phyloP scores from a whole-genome alignment of 305 asterid species.

The Ilex paraguariensis region DNA sequence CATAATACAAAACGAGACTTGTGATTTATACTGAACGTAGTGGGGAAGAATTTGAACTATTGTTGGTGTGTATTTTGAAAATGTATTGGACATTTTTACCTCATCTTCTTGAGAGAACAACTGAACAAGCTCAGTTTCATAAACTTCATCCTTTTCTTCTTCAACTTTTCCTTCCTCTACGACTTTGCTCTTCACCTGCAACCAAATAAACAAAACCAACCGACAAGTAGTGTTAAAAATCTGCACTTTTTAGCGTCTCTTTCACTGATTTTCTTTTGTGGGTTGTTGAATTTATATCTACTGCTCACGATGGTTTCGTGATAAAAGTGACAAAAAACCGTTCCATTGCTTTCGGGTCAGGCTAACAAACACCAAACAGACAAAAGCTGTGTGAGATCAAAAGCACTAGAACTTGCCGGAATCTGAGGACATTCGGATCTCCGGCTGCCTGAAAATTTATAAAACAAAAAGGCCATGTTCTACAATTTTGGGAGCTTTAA shows the following conservation, averaged over 20 bases:
- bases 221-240: neutral
- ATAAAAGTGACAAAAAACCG: slow-evolving; percentile 21
- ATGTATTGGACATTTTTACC: slow-evolving; percentile 27
- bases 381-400: neutral
- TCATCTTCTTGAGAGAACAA: slow-evolving; percentile 77
- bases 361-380: too few species aligned
- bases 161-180: slow-evolving; percentile 31
- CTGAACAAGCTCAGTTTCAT: slow-evolving; percentile 59
- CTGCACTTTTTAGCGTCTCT: slow-evolving; percentile 5
- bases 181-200: slow-evolving; percentile 39
- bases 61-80: neutral
- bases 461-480: too few species aligned
- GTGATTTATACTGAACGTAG: too few species aligned
- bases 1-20: too few species aligned
- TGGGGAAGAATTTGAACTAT: too few species aligned
- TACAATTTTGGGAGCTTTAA: too few species aligned
- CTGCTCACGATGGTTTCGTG: slow-evolving; percentile 45
- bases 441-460: neutral
- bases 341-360: slow-evolving; percentile 20
- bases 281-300: slow-evolving; percentile 40
- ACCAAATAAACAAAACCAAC: neutral
- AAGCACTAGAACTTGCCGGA: neutral
- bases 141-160: slow-evolving; percentile 33
- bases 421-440: neutral
- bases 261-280: slow-evolving; percentile 15